Percentiles rank a stretch among this genome's conserved stretches.
These are phyloP conservation scores for Colletotrichum sp. DNA, from an alignment of 2,329 filamentous ascomycete species.

Conservation along the genomic window DNA sequence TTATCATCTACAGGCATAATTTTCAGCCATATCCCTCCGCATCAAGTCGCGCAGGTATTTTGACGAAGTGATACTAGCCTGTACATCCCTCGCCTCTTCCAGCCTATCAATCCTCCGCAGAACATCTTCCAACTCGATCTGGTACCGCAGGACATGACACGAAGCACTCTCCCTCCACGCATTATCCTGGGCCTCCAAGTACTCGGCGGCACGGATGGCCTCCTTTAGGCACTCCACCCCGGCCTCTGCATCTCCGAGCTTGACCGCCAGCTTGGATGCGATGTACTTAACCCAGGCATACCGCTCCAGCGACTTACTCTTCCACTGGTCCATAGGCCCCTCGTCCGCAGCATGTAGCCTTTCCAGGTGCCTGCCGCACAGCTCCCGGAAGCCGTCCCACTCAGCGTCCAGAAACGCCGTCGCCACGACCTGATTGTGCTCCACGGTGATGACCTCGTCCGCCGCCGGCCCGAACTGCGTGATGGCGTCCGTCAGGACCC, in stretches of 20 bases:
- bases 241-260: neutral
- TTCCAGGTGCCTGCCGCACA: neutral
- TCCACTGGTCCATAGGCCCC: neutral
- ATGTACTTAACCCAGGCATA: neutral
- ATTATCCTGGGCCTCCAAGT: neutral
- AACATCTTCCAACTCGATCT: neutral
- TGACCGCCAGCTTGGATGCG: neutral
- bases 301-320: neutral
- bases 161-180: neutral
- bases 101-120: neutral
- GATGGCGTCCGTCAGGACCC: neutral
- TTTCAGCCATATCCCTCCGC: neutral
- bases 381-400: neutral
- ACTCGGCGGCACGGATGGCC: neutral
- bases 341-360: neutral
- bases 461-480: neutral
- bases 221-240: neutral
- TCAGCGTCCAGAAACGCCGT: neutral
- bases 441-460: neutral
- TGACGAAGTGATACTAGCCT: neutral
- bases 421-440: neutral
- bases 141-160: neutral
- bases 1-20: neutral
- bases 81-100: neutral
- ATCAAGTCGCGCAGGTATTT: neutral